Percentiles rank a stretch among this genome's conserved stretches.
Conservation (phyloP, 805 yeast species). For the Spathaspora gorwiae region DNA sequence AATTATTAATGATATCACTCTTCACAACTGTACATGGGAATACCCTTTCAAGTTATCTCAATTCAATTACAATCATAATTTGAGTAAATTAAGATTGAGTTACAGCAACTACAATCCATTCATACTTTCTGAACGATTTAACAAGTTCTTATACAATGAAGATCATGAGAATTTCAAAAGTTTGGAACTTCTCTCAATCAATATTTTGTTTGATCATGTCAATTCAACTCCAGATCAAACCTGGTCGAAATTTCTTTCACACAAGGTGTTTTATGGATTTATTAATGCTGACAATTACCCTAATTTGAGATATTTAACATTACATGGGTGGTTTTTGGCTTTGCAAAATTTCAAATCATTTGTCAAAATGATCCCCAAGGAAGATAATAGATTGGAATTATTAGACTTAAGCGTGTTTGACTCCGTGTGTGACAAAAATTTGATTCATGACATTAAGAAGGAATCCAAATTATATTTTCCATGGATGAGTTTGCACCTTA, state of each 20-base stretch:
- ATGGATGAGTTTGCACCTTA: conserved; percentile 3
- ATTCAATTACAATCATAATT: conserved; percentile 23
- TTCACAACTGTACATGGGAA: conserved; percentile 52
- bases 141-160: conserved; percentile 21
- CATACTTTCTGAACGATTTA: conserved; percentile 34
- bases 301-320: conserved; percentile 6
- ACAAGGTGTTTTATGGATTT: conserved; percentile 7
- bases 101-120: conserved; percentile 29
- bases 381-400: conserved; percentile 4
- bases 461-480: conserved; percentile 2
- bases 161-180: conserved; percentile 9
- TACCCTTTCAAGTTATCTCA: conserved; percentile 46
- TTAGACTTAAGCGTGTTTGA: conserved; percentile 10
- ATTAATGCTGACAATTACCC: conserved; percentile 8
- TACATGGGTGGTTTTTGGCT: conserved; percentile 12
- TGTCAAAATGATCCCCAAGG: not conserved
- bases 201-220: conserved; percentile 11
- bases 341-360: not conserved
- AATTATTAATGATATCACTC: conserved; percentile 19
- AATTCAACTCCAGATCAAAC: not conserved
- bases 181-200: conserved; percentile 5
- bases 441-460: conserved; percentile 4
- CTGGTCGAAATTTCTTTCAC: conserved; percentile 7
- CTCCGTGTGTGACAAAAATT: not conserved
- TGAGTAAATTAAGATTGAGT: conserved; percentile 19